A percentile compares a stretch with the other conserved stretches of the same genome.
Conservation (phyloP, 108 stramenopile species). For the Cyclotella atomus region DNA sequence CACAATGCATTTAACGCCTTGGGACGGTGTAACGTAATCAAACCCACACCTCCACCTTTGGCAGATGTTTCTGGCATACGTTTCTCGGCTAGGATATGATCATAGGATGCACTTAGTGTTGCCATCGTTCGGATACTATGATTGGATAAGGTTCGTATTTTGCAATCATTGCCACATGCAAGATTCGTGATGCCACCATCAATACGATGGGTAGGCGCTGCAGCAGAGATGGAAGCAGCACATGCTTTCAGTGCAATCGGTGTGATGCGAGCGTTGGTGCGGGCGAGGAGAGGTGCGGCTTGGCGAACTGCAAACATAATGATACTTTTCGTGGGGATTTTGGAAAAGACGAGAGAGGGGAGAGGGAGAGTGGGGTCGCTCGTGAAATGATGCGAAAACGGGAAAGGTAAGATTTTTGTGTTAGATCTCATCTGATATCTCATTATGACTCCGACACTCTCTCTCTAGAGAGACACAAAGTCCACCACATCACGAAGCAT, state of each 20-base stretch:
- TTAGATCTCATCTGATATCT: too few species aligned
- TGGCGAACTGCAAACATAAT: constrained; percentile 3
- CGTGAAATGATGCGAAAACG: too few species aligned
- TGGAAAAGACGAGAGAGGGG: background rate
- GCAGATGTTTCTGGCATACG: constrained; percentile 28
- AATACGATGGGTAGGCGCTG: background rate
- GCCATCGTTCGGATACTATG: constrained; percentile 23
- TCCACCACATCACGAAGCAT: too few species aligned
- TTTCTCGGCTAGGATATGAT: constrained; percentile 70
- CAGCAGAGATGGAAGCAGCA: background rate
- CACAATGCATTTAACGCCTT: constrained; percentile 97
- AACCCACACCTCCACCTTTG: constrained; percentile 69
- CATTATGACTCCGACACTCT: too few species aligned
- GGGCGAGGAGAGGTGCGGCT: constrained; percentile 6
- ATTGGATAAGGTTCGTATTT: background rate
- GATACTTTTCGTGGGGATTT: too few species aligned
- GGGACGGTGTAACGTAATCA: constrained; percentile 95
- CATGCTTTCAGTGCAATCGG: background rate
- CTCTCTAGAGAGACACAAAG: too few species aligned
- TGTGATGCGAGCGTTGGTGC: background rate
- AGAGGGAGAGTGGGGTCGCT: background rate
- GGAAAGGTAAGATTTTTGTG: too few species aligned
- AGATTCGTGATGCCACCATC: background rate
- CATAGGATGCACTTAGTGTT: constrained; percentile 50
- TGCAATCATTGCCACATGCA: background rate